Base-by-base conservation (phyloP, 2,329 filamentous ascomycete species). In the Ophiosphaerella narmari region DNA sequence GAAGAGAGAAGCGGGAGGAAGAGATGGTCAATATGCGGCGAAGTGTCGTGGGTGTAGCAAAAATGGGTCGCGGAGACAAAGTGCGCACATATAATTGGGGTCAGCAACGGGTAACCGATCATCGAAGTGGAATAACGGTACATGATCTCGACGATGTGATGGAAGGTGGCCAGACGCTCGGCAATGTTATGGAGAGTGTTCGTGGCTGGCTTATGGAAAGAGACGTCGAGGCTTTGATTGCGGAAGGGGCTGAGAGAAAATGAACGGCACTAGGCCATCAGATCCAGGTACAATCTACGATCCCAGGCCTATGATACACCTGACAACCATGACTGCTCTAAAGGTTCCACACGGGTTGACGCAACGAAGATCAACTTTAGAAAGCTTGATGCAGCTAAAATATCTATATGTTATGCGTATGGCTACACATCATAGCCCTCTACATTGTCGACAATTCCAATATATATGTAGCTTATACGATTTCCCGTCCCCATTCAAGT, bases 31-130 rank as follows among this genome's bases (percentile, higher is more conserved):
- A 80, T 18, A 72, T 97, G 73, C 81, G 92, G 47, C 84, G 91
- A 68, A 90, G 87, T 57, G 90, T 91, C 3, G 82, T 96, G 56
- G 86, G 89, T 60, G 86, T 91, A 48, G 88, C 80, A 7, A 82
- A 88, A 65, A 92, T 94, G 77, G 94, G 92, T 5, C 83, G 94
- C 36, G 90, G 90, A 39, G 91, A 97, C 77, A 99, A 99, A 78
- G 88, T 99, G 50, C 81, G 92, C 53, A 97, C 92, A 0, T 97
- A 97, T 74, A 96, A 97, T 72, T 89, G 79, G 72, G 78, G 79
- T 4, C 86, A 90, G 72, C 86, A 91, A 73, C 81, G 92, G 37
- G 92, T 94, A 59, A 96, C 92, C 1, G 92, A 97, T 67, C 92
- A 97, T 74, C 81, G 92, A 35, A 90, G 88, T 63, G 90, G 89